Evolutionary conservation across 2,329 filamentous ascomycete species (phyloP).

Genomic region (Aureobasidium pullulans): DNA sequence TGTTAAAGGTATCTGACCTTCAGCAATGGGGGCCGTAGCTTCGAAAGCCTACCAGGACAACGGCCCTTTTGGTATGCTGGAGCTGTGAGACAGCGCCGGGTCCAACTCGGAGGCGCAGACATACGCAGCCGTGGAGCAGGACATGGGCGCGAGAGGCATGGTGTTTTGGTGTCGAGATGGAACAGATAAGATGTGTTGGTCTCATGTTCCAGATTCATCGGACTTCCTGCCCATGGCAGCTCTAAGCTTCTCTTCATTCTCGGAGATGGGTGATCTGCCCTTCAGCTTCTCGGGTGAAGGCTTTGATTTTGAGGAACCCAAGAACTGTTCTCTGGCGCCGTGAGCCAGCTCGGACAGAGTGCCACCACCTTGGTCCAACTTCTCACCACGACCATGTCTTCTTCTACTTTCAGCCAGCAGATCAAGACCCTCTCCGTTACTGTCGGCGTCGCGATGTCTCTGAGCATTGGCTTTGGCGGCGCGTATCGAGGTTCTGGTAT

Average conservation of each 20-base stretch:
- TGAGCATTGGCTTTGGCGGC: slow-evolving; percentile 60
- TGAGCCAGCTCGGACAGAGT: slow-evolving; percentile 29
- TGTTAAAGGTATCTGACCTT: too few species aligned
- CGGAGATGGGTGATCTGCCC: slow-evolving; percentile 25
- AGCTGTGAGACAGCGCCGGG: too few species aligned
- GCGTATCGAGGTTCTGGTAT: slow-evolving; percentile 57
- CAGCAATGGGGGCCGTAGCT: too few species aligned
- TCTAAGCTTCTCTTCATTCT: slow-evolving; percentile 33
- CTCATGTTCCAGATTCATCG: neutral
- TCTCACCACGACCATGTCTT: slow-evolving; percentile 44
- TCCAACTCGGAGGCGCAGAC: too few species aligned
- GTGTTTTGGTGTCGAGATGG: too few species aligned
- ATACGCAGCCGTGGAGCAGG: too few species aligned
- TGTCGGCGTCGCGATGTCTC: slow-evolving; percentile 50
- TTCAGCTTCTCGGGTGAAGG: slow-evolving; percentile 32
- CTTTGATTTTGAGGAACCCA: slow-evolving; percentile 18
- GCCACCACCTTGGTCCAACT: slow-evolving; percentile 31
- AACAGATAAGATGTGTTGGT: neutral
- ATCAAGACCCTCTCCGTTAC: slow-evolving; percentile 45
- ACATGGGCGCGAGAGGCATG: too few species aligned
- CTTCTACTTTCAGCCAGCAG: slow-evolving; percentile 47
- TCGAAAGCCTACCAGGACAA: too few species aligned
- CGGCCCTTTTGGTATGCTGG: too few species aligned
- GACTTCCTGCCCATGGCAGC: slow-evolving; percentile 21
- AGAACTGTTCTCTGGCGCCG: slow-evolving; percentile 20